phyloP scores from a whole-genome alignment of 2,329 filamentous ascomycete species.

The Nemania abortiva region DNA sequence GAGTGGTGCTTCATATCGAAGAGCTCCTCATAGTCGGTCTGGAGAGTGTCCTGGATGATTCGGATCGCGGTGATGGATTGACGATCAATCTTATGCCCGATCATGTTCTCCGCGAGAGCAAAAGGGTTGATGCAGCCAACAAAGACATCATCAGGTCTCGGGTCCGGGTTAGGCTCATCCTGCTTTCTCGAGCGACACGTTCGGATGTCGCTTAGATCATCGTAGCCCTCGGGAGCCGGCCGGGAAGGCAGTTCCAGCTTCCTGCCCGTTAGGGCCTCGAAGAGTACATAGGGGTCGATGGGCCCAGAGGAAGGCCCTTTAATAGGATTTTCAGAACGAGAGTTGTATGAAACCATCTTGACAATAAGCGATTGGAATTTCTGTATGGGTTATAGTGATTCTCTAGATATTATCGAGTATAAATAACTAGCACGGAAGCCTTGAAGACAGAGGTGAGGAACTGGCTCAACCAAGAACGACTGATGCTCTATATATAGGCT shows the following conservation, averaged over 20 bases:
- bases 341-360: slow-evolving; percentile 44
- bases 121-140: slow-evolving; percentile 60
- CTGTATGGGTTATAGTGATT: not conserved
- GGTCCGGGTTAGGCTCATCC: slow-evolving; percentile 52
- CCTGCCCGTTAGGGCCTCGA: slow-evolving; percentile 55
- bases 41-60: slow-evolving; percentile 57
- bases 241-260: slow-evolving; percentile 49
- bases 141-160: slow-evolving; percentile 54
- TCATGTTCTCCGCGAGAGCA: slow-evolving; percentile 58
- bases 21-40: slow-evolving; percentile 62
- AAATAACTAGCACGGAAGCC: not conserved
- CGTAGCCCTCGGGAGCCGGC: slow-evolving; percentile 51
- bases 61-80: slow-evolving; percentile 50
- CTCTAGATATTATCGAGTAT: not conserved
- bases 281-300: slow-evolving; percentile 54
- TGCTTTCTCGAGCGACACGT: slow-evolving; percentile 39
- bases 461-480: not conserved
- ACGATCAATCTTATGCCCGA: slow-evolving; percentile 58
- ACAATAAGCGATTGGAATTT: not conserved
- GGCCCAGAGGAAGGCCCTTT: slow-evolving; percentile 34
- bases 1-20: slow-evolving; percentile 60
- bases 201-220: slow-evolving; percentile 51
- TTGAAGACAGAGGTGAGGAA: slow-evolving; percentile 11
- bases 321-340: slow-evolving; percentile 35
- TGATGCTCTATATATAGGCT: slow-evolving; percentile 26